A percentile compares a stretch with the other conserved stretches of the same genome.
Evolutionary conservation across 1,284 basidiomycete genomes (phyloP).

Genomic region (Hemileia vastatrix): DNA sequence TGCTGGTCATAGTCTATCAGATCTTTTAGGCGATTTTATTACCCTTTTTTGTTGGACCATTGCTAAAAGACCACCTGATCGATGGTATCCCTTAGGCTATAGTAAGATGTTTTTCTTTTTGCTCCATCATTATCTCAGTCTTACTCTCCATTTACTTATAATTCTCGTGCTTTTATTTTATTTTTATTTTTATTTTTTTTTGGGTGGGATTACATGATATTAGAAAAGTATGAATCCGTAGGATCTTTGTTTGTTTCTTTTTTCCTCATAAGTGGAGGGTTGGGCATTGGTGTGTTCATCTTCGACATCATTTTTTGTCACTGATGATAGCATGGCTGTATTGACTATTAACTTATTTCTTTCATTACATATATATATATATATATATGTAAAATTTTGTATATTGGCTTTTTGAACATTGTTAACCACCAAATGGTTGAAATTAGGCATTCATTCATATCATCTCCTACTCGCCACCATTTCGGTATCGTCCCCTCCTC

Average conservation of each 20-base stretch:
- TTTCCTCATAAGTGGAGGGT: conserved; percentile 67
- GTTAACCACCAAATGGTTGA: too few species aligned
- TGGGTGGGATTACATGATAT: background rate
- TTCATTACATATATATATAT: too few species aligned
- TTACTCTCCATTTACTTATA: background rate
- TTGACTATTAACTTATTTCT: too few species aligned
- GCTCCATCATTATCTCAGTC: background rate
- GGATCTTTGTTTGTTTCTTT: conserved; percentile 76
- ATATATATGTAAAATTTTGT: too few species aligned
- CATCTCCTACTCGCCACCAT: conserved; percentile 62
- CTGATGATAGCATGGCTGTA: too few species aligned
- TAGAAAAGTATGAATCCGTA: conserved; percentile 82
- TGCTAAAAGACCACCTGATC: conserved; percentile 66
- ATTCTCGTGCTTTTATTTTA: background rate
- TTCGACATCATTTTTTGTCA: background rate
- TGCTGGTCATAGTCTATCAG: conserved; percentile 80
- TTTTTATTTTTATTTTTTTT: background rate
- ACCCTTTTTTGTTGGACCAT: conserved; percentile 85
- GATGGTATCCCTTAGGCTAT: conserved; percentile 71
- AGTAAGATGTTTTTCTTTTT: background rate
- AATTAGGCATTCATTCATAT: conserved; percentile 64
- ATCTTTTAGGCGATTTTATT: conserved; percentile 82
- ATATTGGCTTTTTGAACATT: too few species aligned
- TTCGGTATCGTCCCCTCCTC: conserved; percentile 37
- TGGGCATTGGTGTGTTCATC: conserved; percentile 62